Evolutionary conservation across 1,284 basidiomycete species (phyloP), one percentile per base, ranked within the genome.

Genomic region (Trichosporon inkin): DNA sequence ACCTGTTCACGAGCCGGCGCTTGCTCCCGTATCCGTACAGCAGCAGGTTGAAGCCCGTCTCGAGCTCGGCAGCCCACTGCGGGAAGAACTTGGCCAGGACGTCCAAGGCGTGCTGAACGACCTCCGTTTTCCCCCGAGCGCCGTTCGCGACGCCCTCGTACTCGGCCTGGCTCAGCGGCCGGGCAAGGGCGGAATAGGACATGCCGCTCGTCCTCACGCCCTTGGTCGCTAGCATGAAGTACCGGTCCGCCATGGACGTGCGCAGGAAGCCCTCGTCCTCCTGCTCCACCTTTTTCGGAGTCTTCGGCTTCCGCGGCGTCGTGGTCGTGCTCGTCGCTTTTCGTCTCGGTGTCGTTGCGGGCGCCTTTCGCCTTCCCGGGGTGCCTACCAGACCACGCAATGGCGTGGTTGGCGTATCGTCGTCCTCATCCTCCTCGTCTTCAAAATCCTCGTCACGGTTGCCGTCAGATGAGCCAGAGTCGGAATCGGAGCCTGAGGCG

Each of bases 21-120:
- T 96, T 97, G 20, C 89, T 92, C 1, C 93, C 93, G 68, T 86
- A 85, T 0, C 93, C 93, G 68, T 92, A 90, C 71, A 90, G 86
- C 10, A 93, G 75, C 56, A 96, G 78, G 72, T 90, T 92, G 81
- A 92, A 95, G 1, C 89, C 91, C 69, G 87, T 83, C 1, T 82
- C 79, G 20, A 96, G 82, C 74, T 95, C 90, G 58, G 81, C 79
- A 34, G 83, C 76, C 77, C 87, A 89, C 54, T 86, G 83, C 17
- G 68, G 20, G 39, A 65, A 56, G 17, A 49, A 49, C 52, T 36
- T 35, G 11, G 40, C 35, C 6, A 55, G 41, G 1, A 14, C 52
- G 1, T 65, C 61, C 41, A 74, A 63, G 19, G 56, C 53, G 34
- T 69, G 63, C 56, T 73, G 72, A 37, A 71, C 65, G n/a, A 44